Evolutionary conservation across 257 asterid genomes (phyloP).

Genomic region (Fraxinus excelsior): DNA sequence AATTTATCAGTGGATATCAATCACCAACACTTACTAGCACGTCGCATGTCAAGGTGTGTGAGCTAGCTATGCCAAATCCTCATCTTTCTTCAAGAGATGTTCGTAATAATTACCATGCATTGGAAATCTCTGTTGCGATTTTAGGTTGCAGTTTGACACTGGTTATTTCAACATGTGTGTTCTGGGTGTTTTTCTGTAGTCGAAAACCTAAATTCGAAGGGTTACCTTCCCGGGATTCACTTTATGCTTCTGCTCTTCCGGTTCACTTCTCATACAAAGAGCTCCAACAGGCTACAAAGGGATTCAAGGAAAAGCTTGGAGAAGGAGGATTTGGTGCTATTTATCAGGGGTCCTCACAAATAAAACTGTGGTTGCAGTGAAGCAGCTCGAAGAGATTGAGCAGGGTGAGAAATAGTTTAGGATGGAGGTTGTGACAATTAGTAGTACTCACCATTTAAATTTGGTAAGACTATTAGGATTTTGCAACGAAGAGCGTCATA

Average conservation of each 20-base stretch:
- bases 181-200: conserved; percentile 44
- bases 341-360: conserved; percentile 39
- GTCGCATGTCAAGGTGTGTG: conserved; percentile 66
- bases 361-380: conserved; percentile 47
- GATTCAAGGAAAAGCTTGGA: conserved; percentile 41
- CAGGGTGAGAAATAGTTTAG: conserved; percentile 54
- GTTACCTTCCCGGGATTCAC: conserved; percentile 46
- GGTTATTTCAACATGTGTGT: conserved; percentile 36
- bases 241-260: conserved; percentile 76
- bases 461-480: conserved; percentile 51
- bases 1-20: conserved; percentile 48
- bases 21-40: conserved; percentile 66
- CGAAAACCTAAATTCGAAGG: conserved; percentile 48
- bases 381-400: conserved; percentile 41
- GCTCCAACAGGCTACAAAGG: conserved; percentile 34
- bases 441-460: conserved; percentile 57
- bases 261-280: conserved; percentile 50
- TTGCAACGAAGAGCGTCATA: conserved; percentile 43
- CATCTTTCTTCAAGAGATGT: conserved; percentile 15
- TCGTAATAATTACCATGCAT: conserved; percentile 15
- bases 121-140: conserved; percentile 48
- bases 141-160: conserved; percentile 40
- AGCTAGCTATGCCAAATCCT: conserved; percentile 51
- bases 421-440: conserved; percentile 52
- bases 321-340: conserved; percentile 49